Evolutionary conservation across 2,329 filamentous ascomycete genomes (phyloP), one percentile per base, ranked within the genome.

Genomic region (Trichothecium sympodiale): DNA sequence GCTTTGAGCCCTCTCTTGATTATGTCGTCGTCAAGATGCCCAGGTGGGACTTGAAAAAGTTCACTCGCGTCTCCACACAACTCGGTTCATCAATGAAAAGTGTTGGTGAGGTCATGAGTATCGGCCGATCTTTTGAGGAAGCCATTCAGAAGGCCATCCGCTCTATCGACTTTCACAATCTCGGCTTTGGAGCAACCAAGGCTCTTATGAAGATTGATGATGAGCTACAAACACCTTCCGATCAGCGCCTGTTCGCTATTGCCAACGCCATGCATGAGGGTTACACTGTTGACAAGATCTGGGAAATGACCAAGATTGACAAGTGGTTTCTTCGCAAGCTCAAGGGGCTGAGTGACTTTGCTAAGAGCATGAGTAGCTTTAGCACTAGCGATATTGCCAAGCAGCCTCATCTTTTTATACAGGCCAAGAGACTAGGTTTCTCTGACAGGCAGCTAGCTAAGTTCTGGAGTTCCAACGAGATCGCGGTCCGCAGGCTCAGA

Each of bases 21-120:
- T 98, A 98, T 56, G 85, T 93, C 35, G 91, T 96, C 14, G 89
- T 96, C 49, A 98, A 98, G 75, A 96, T 98, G 67, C 91, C 91
- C 32, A 77, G 91, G 48, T 98, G 91, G 91, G 91, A 98, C 63
- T 64, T 98, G 53, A 96, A 96, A 71, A 98, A 98, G 65, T 98
- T 98, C 62, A 94, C 85, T 18, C 80, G 91, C 46, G 91, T 96
- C 16, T 96, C 89, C 4, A 96, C 88, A 1, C 82, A 93, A 54
- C 80, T 98, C 17, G 89, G 88, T 20, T 96, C 91, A 3, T 94
- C 89, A 10, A 98, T 98, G 91, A 98, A 96, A 80, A 94, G 86
- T 74, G 88, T 98, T 36, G 91, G 91, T 53, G 91, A 98, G 59
- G 91, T 98, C 46, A 96, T 98, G 91, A 89, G 83, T 52, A 95